A percentile compares a stretch with the other conserved stretches of the same genome.
Evolutionary conservation across 2,329 filamentous ascomycete species (phyloP).

Genomic region (Xylariaceae sp.): DNA sequence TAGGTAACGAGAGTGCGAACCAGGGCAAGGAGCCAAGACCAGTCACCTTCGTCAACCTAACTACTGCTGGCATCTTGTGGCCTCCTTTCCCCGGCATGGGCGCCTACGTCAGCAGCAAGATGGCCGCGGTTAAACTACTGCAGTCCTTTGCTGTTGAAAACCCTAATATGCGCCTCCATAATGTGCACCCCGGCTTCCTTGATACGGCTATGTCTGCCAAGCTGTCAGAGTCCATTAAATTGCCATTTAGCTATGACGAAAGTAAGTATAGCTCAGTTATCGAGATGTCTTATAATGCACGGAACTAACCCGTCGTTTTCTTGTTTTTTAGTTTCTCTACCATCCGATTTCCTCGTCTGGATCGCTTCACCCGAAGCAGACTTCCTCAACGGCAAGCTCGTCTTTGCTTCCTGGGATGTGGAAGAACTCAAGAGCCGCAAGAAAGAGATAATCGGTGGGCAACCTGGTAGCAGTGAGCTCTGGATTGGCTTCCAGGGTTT

Average conservation of each 20-base stretch:
- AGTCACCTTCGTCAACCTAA: constrained; percentile 33
- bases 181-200: constrained; percentile 50
- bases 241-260: constrained; percentile 28
- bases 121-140: constrained; percentile 49
- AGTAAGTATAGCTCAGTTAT: constrained; percentile 15
- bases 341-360: constrained; percentile 22
- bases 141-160: constrained; percentile 51
- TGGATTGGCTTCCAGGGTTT: constrained; percentile 19
- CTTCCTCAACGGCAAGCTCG: constrained; percentile 20
- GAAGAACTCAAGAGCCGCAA: constrained; percentile 20
- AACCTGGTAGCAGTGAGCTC: constrained; percentile 19
- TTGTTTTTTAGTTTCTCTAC: constrained; percentile 15
- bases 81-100: constrained; percentile 40
- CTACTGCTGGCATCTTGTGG: constrained; percentile 37
- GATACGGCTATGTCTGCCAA: constrained; percentile 34
- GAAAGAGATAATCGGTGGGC: constrained; percentile 20
- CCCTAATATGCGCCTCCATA: constrained; percentile 45
- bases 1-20: no score
- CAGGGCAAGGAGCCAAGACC: constrained; percentile 4
- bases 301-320: not conserved
- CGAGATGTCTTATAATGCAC: not conserved
- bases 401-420: constrained; percentile 24
- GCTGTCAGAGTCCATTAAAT: constrained; percentile 11
- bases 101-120: constrained; percentile 50
- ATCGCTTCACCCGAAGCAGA: constrained; percentile 20